Conservation (phyloP, 345 rosid species). For the Ailanthus altissimus region DNA sequence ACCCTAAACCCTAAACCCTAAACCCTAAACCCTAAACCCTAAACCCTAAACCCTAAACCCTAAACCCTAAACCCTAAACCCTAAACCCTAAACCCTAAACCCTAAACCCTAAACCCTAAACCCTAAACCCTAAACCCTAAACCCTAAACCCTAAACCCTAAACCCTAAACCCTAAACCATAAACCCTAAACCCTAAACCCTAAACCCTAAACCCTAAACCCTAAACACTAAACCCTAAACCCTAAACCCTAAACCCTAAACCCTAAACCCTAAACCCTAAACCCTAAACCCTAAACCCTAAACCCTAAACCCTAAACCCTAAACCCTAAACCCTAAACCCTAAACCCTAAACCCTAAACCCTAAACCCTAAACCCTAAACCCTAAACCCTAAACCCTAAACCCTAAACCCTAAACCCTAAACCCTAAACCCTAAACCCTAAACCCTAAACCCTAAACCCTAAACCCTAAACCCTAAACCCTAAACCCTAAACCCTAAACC, state of each 20-base stretch:
- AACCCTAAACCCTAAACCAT: too few species aligned
- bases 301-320: slow-evolving; percentile 17
- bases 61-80: slow-evolving; percentile 15
- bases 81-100: slow-evolving; percentile 15
- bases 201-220: too few species aligned
- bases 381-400: slow-evolving; percentile 18
- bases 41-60: slow-evolving; percentile 8
- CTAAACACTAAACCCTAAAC: too few species aligned
- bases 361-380: slow-evolving; percentile 13
- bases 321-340: slow-evolving; percentile 13
- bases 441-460: slow-evolving; percentile 25
- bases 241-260: too few species aligned
- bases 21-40: slow-evolving; percentile 12
- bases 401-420: slow-evolving; percentile 24
- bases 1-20: slow-evolving; percentile 16
- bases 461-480: slow-evolving; percentile 26
- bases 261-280: slow-evolving; percentile 7
- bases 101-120: slow-evolving; percentile 18
- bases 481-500: slow-evolving; percentile 26
- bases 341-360: slow-evolving; percentile 9
- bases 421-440: slow-evolving; percentile 17
- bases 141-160: slow-evolving; percentile 11
- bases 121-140: slow-evolving; percentile 11
- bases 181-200: too few species aligned
- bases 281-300: slow-evolving; percentile 9